Base-by-base conservation (phyloP, 495 filamentous ascomycete species). In the Pseudomonodictys pantanalensis region DNA sequence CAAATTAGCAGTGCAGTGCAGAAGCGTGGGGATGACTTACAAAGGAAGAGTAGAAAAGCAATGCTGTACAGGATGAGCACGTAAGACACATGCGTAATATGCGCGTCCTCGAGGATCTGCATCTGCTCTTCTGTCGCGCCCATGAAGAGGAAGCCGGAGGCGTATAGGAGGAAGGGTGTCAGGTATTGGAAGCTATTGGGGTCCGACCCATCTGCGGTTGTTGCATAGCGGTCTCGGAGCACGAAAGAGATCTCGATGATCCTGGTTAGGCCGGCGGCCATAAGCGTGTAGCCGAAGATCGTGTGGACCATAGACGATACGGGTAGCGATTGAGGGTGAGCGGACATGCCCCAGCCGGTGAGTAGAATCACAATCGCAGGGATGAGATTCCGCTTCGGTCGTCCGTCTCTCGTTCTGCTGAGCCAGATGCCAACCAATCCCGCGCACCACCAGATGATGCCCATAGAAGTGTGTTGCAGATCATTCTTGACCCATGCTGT, bases 61-160 rank as follows among this genome's bases (percentile, higher is more conserved):
- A 97, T 77, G 69, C 88, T 93, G 78, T 87, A 98, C 4, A 97
- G 75, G 50, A 97, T 88, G 47, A 98, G 79, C 42, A 97, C 78
- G 71, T 97, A 97, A 10, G 91, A 86, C 42, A 97, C 90, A 70
- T 95, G 88, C 33, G 88, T 89, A 68, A 97, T 85, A 51, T 85
- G 81, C 2, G 85, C 86, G 43, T 80, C 76, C 43, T 80, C 75
- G 11, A 97, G 75, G 1, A 97, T 74, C 32, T 78, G 67, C 87
- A 97, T 92, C 70, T 98, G 92, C 71, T 97, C 92, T 72, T 98
- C 93, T 2, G 89, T 97, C 23, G 95, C 93, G 48, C 89, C 87
- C 91, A 97, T 95, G 78, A 98, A 97, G 52, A 97, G 80, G 74
- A 98, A 95, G 26, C 93, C 93, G 3, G 93, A 91, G 38, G 93